These are phyloP conservation scores for Hypsizygus marmoreus DNA, from an alignment of 768 basidiomycete species.

Conservation along the genomic window DNA sequence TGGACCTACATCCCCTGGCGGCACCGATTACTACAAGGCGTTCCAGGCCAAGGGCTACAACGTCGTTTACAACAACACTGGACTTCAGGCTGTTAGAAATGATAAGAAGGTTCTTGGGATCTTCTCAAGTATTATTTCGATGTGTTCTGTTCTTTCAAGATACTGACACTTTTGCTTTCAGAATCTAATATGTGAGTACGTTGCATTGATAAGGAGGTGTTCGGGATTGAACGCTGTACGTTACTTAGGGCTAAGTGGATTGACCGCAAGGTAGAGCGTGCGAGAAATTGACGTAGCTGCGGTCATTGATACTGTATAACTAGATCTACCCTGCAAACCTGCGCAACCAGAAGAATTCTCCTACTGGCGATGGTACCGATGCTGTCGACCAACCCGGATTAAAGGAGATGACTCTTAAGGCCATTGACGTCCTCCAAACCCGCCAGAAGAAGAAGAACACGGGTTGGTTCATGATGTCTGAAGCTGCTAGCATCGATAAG, in stretches of 20 bases:
- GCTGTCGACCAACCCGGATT: slow-evolving; percentile 47
- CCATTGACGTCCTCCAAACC: slow-evolving; percentile 44
- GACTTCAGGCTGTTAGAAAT: slow-evolving; percentile 30
- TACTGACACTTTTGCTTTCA: neutral
- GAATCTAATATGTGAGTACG: slow-evolving; percentile 22
- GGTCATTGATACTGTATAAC: neutral
- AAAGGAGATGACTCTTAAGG: slow-evolving; percentile 50
- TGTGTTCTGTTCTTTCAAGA: neutral
- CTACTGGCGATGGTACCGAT: slow-evolving; percentile 43
- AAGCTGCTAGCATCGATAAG: slow-evolving; percentile 49
- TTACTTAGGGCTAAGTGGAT: slow-evolving; percentile 43
- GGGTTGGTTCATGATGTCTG: slow-evolving; percentile 52
- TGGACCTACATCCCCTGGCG: slow-evolving; percentile 37
- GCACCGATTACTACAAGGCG: slow-evolving; percentile 42
- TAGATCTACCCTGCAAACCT: slow-evolving; percentile 40
- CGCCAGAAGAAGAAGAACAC: slow-evolving; percentile 34
- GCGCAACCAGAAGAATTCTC: slow-evolving; percentile 36
- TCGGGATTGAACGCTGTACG: neutral
- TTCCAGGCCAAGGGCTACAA: slow-evolving; percentile 42
- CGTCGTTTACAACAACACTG: slow-evolving; percentile 38
- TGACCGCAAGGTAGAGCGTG: slow-evolving; percentile 34
- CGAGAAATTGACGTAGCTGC: neutral
- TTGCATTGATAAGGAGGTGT: too few relatives aligned
- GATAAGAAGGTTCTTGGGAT: slow-evolving; percentile 44
- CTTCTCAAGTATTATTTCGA: slow-evolving; percentile 34